Evolutionary conservation across 139 green algal species (phyloP), one percentile per base, ranked within the genome.

Genomic region (Mesotaenium endlicherianum): DNA sequence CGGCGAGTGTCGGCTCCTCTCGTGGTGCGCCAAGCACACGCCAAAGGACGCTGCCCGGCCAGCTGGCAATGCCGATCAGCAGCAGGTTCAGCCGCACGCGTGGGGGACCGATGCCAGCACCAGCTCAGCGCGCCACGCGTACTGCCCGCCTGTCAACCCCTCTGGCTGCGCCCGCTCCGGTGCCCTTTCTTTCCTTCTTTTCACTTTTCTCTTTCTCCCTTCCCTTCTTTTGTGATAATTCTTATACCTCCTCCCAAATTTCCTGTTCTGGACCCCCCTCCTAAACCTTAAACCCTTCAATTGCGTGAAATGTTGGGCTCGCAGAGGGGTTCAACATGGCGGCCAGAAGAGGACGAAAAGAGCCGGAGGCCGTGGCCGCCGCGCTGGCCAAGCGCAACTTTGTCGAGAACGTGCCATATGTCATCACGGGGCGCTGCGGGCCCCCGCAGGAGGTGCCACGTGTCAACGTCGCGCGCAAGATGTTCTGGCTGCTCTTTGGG

Each of bases 331-430:
- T 80, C 50, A 41, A 86, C 38, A 26, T 38, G 1, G 77, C 77
- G n/a, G 53, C 60, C 11, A 31, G 82, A 17, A 26, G 76, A 1
- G 83, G 83, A 2, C 31, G 47, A 14, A 44, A 39, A 20, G 83
- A 80, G 47, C 83, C 83, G 26, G 83, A 86, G 30, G 76, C 83
- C 8, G 75, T 86, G 31, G 83, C 76, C 17, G 76, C 57, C 0
- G 43, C 39, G 16, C 39, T 88, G 42, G n/a, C 58, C 26, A 88
- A 88, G 76, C 82, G 82, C 39, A 49, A 34, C 14, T 88, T 85
- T 67, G 26, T 88, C 34, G 40, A 80, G 49, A 80, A 81, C 20
- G 47, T 88, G 40, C 83, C 83, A 8, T 88, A 82, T 39, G 36
- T 80, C 57, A 36, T 88, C 34, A 70, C 41, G 14, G 68, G 45